Percentiles rank a stretch among this genome's conserved stretches.
Evolutionary conservation across 495 filamentous ascomycete species (phyloP).

Genomic region (Aspergillus olivimuriae): DNA sequence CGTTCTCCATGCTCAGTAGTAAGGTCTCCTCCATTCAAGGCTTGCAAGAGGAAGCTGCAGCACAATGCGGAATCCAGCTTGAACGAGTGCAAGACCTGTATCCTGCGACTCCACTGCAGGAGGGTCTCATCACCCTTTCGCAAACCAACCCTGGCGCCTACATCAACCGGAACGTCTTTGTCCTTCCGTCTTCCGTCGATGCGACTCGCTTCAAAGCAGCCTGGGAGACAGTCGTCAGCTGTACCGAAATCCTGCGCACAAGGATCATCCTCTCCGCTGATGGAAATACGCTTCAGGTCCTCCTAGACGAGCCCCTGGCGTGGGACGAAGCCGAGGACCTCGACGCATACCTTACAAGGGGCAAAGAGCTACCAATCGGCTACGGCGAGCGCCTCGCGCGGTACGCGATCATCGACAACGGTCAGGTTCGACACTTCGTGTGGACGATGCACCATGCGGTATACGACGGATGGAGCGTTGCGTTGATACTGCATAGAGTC

Average conservation of each 20-base stretch:
- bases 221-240: conserved; percentile 28
- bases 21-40: neutral
- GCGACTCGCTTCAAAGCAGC: conserved; percentile 26
- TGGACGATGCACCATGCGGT: conserved; percentile 58
- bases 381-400: neutral
- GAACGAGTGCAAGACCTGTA: neutral
- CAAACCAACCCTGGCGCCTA: conserved; percentile 23
- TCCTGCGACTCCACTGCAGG: conserved; percentile 21
- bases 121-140: conserved; percentile 48
- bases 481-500: conserved; percentile 39
- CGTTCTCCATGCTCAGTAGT: neutral
- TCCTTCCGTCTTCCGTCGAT: conserved; percentile 21
- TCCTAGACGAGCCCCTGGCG: neutral
- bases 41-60: neutral
- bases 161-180: conserved; percentile 20
- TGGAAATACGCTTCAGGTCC: neutral
- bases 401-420: neutral
- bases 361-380: neutral
- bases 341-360: neutral
- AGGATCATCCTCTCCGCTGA: conserved; percentile 19
- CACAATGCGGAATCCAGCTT: neutral
- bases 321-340: neutral
- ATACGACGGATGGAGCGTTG: conserved; percentile 53
- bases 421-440: neutral
- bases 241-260: conserved; percentile 26